Percentiles rank a stretch among this genome's conserved stretches.
These are phyloP conservation scores for Ustanciosporium gigantosporum DNA, from an alignment of 1,284 basidiomycete species.

Conservation along the genomic window DNA sequence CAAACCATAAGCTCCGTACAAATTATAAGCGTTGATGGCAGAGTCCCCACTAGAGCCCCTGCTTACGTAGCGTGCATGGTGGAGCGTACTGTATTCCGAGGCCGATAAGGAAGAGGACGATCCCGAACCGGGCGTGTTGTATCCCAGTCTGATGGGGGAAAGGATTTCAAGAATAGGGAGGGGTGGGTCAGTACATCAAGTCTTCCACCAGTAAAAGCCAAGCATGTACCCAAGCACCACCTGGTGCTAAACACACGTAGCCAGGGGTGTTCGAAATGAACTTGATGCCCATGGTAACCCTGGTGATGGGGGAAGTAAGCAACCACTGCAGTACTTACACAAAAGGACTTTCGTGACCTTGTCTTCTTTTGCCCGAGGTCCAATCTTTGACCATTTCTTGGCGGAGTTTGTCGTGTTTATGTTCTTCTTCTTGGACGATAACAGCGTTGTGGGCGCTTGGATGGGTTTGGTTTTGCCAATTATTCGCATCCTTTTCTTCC, in stretches of 20 bases:
- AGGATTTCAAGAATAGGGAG: neutral
- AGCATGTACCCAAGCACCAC: too few relatives aligned
- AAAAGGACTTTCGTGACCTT: conserved; percentile 34
- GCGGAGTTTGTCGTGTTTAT: conserved; percentile 21
- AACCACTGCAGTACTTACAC: too few relatives aligned
- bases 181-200: too few relatives aligned
- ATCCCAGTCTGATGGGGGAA: conserved; percentile 16
- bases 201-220: too few relatives aligned
- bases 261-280: too few relatives aligned
- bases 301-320: neutral
- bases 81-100: too few relatives aligned
- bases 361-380: conserved; percentile 30
- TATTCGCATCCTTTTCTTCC: conserved; percentile 2
- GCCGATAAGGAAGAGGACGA: conserved; percentile 32
- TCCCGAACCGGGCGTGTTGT: conserved; percentile 29
- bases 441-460: conserved; percentile 37
- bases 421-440: conserved; percentile 24
- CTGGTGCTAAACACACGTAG: too few relatives aligned
- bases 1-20: conserved; percentile 24
- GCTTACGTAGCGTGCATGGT: conserved; percentile 14
- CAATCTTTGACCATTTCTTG: conserved; percentile 23
- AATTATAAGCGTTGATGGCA: conserved; percentile 15
- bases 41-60: conserved; percentile 13
- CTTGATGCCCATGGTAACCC: too few relatives aligned
- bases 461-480: conserved; percentile 35